A percentile compares a stretch with the other conserved stretches of the same genome.
Evolutionary conservation across 768 basidiomycete species (phyloP).

Genomic region (Rhodotorula paludigena): DNA sequence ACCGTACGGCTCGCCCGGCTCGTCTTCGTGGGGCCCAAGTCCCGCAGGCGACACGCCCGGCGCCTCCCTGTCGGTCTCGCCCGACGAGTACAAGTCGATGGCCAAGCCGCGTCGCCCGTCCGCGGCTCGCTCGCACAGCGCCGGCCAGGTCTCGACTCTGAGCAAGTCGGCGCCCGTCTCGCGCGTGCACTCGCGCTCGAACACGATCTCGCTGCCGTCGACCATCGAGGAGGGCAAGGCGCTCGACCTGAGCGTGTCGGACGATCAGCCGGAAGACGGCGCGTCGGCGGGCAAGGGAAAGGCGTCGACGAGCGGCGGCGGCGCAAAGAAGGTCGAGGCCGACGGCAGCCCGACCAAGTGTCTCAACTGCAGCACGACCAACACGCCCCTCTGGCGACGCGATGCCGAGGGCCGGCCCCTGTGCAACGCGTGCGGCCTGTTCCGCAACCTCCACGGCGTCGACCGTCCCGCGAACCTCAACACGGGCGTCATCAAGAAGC

Average conservation of each 20-base stretch:
- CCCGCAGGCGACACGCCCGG: constrained; percentile 21
- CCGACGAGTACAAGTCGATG: neutral
- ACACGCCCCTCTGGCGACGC: constrained; percentile 44
- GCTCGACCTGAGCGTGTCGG: constrained; percentile 5
- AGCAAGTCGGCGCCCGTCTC: constrained; percentile 10
- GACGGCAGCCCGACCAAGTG: constrained; percentile 32
- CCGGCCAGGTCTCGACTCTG: neutral
- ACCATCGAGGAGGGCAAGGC: constrained; percentile 31
- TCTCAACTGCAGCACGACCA: constrained; percentile 42
- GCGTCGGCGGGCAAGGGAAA: neutral
- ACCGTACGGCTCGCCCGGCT: constrained; percentile 17
- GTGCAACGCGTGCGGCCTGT: constrained; percentile 45
- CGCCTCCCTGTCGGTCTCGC: neutral
- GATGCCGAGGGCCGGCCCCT: constrained; percentile 42
- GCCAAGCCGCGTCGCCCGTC: neutral
- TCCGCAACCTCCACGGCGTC: constrained; percentile 44
- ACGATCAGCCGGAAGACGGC: neutral
- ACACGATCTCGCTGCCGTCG: constrained; percentile 29
- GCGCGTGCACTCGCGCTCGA: constrained; percentile 25
- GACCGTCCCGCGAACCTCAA: constrained; percentile 42
- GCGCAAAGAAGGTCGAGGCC: constrained; percentile 5
- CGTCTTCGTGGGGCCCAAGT: constrained; percentile 16
- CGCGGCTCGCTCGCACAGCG: neutral
- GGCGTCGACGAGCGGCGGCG: neutral
- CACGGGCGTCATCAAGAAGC: constrained; percentile 43